Base-by-base conservation (phyloP, 495 filamentous ascomycete species). In the Penicillium riverlandense region DNA sequence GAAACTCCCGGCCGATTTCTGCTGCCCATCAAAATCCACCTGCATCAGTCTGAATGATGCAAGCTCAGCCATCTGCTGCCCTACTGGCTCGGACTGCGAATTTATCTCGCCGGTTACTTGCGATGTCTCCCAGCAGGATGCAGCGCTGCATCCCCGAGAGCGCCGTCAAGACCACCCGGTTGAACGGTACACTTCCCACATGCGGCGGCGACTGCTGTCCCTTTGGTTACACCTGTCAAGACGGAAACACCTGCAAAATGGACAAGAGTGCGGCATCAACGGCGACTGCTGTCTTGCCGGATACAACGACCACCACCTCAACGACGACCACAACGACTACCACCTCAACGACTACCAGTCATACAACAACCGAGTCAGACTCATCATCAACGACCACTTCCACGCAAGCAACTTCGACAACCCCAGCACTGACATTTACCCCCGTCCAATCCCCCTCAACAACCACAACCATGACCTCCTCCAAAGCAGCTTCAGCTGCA, bases 51-150 rank as follows among this genome's bases (percentile, higher is more conserved):
- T 92, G 29, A 86, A 88, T 44, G 74, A 65, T 35, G 72, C 67
- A 29, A 86, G 77, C 10, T 85, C 87, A 1, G 73, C 82, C 4
- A 72, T 95, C 13, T 96, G 90, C 69, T 96, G 90, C 59, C 87
- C 86, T 7, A 44, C 62, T 3, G 80, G 78, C 2, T 45, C 54
- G 10, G 68, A 71, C 52, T 96, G 90, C 65, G 45, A 63, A 29
- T 74, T 64, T 33, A 90, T 96, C 47, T 48, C 71, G 47, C 71
- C 87, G 6, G 83, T 94, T 40, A 72, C 71, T 29, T 96, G 90
- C 69, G 77, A 90, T 47, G 62, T 86, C 38, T 57, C 63, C 13
- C 65, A 72, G 13, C 85, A 90, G 52, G 78, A 96, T 57, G 71
- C 78, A 8, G 77, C 66, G 1, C 42, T 61, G 11, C 62, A 82